Base-by-base conservation (phyloP, 1,284 basidiomycete species). In the Fomitopsis schrenkii region DNA sequence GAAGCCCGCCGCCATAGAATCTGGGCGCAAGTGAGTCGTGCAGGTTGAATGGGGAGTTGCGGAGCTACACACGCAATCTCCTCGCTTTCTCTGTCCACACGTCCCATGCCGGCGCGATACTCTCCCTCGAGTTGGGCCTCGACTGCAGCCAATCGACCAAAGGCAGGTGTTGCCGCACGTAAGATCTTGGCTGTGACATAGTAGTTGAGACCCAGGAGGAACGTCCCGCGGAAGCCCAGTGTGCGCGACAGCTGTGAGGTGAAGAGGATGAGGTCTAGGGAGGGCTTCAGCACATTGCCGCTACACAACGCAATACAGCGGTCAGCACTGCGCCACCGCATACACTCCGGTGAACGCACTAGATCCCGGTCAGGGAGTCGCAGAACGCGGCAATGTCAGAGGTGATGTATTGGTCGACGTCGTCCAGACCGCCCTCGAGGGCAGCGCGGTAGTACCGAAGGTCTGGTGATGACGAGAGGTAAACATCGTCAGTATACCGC, bases 361-460 rank as follows among this genome's bases (percentile, higher is more conserved):
- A 98, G 44, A 98, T 83, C 0, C 91, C 91, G 3, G 94, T 84
- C 30, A 98, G 81, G 0, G 91, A 87, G 63, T 95, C 94, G 61
- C 93, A 91, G 85, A 97, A 99, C 3, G 91, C 83, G 30, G 94
- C 91, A 19, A 98, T 86, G 71, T 99, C 97, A 19, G 94, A 91
- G 3, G 96, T 98, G 70, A 98, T 89, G 72, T 95, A 95, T 74
- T 95, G 94, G 67, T 95, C 93, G 22, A 93, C 83, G 1, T 90
- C 90, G n/a, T 87, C 90, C 7, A 92, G 80, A 1, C 86, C 84
- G 14, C 75, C 77, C 35, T 81, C 77, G 1, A 77, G 74, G 6
- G 80, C 77, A 12, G 88, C 79, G 46, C 88, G 83, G 71, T 92
- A 91, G 70, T 91, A 93, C 17, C 88, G 80, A 62, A 90, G 75